A percentile compares a stretch with the other conserved stretches of the same genome.
phyloP scores from a whole-genome alignment of 495 filamentous ascomycete genomes.

The Trypethelium eluteriae region DNA sequence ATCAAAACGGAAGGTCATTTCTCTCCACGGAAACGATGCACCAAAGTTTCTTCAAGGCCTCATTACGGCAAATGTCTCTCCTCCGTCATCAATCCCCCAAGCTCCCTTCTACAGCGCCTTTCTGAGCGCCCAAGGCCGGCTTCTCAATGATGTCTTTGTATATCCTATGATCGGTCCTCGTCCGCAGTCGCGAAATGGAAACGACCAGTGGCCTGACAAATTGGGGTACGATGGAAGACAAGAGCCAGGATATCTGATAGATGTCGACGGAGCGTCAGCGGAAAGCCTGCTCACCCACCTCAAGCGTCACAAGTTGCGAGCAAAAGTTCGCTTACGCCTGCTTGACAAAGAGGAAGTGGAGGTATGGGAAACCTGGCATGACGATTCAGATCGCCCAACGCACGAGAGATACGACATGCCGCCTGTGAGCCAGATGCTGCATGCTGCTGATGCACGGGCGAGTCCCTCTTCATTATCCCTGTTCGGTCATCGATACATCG shows the following conservation, averaged over 20 bases:
- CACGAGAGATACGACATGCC: slow-evolving; percentile 28
- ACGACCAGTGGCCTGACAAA: slow-evolving; percentile 14
- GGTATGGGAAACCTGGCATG: slow-evolving; percentile 62
- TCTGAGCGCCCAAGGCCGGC: slow-evolving; percentile 72
- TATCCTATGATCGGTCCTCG: slow-evolving; percentile 46
- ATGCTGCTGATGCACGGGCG: slow-evolving; percentile 19
- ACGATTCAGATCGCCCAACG: slow-evolving; percentile 18
- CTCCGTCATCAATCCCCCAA: slow-evolving; percentile 28
- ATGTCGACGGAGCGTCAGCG: slow-evolving; percentile 64
- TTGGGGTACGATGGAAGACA: slow-evolving; percentile 18
- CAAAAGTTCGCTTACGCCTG: slow-evolving; percentile 61
- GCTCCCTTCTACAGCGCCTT: slow-evolving; percentile 69
- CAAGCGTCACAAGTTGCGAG: slow-evolving; percentile 72
- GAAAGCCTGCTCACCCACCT: slow-evolving; percentile 58
- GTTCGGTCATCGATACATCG: slow-evolving; percentile 45
- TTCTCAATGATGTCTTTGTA: slow-evolving; percentile 84
- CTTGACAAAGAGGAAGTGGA: slow-evolving; percentile 54
- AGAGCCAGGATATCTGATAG: slow-evolving; percentile 64
- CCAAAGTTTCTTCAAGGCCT: slow-evolving; percentile 81
- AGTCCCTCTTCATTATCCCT: slow-evolving; percentile 28
- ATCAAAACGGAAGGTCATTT: slow-evolving; percentile 66
- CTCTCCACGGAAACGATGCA: slow-evolving; percentile 68
- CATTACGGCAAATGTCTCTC: slow-evolving; percentile 65
- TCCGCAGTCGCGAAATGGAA: slow-evolving; percentile 14
- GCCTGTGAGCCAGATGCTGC: slow-evolving; percentile 9